Conservation (phyloP, 1,284 basidiomycete genomes). For the Ustilago cynodontis region DNA sequence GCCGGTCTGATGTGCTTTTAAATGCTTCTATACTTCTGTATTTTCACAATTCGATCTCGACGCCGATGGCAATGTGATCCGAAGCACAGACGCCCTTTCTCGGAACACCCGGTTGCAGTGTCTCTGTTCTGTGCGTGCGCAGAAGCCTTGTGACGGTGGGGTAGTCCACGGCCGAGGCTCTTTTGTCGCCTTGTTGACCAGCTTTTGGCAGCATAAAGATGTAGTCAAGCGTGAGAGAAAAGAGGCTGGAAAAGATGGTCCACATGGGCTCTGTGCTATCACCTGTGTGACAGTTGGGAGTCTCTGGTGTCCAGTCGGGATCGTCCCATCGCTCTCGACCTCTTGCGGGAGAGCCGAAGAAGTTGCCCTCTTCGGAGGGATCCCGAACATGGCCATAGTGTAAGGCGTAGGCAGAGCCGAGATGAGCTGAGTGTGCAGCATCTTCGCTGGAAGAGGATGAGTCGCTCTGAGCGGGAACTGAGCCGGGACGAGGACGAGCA, state of each 20-base stretch:
- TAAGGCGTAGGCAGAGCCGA: constrained; percentile 70
- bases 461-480: neutral
- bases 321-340: constrained; percentile 63
- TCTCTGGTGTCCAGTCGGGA: constrained; percentile 37
- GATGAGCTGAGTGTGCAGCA: neutral
- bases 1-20: neutral
- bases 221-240: constrained; percentile 75
- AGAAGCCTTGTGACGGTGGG: constrained; percentile 77
- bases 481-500: constrained; percentile 44
- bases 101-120: constrained; percentile 83
- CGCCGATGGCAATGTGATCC: constrained; percentile 84
- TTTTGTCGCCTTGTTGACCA: neutral
- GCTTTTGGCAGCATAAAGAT: constrained; percentile 76
- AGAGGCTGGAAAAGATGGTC: constrained; percentile 66
- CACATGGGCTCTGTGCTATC: constrained; percentile 66
- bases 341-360: constrained; percentile 49
- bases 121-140: constrained; percentile 76
- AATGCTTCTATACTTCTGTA: neutral
- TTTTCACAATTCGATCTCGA: constrained; percentile 52
- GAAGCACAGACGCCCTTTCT: constrained; percentile 82
- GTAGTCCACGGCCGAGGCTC: constrained; percentile 16
- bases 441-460: neutral
- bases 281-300: constrained; percentile 55
- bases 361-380: constrained; percentile 51
- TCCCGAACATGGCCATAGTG: constrained; percentile 71